Percentiles rank a stretch among this genome's conserved stretches.
phyloP scores from a whole-genome alignment of 495 filamentous ascomycete genomes.

The Annulohypoxylon nitens region DNA sequence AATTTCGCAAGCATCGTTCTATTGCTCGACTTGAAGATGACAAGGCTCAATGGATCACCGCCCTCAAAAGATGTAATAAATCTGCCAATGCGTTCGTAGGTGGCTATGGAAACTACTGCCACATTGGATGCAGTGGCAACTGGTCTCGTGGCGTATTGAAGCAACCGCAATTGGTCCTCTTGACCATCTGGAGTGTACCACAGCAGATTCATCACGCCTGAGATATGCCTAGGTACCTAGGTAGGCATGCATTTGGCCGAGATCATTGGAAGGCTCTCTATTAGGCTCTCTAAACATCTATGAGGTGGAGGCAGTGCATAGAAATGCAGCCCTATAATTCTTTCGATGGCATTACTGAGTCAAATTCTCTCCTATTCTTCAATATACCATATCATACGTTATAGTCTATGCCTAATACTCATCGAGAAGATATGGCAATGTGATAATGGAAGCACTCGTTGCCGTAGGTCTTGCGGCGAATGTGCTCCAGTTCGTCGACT shows the following conservation, averaged over 20 bases:
- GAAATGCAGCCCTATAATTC: not conserved
- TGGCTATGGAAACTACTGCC: slow-evolving; percentile 7
- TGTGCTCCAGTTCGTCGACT: slow-evolving; percentile 51
- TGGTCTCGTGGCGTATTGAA: not conserved
- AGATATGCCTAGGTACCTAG: not conserved
- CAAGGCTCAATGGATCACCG: not conserved
- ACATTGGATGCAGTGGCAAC: not conserved
- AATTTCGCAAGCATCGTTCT: not conserved
- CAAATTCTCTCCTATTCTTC: not conserved
- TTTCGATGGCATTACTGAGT: not conserved
- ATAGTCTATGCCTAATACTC: not conserved
- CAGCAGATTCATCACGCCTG: not conserved
- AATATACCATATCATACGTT: not conserved
- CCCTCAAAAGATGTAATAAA: not conserved
- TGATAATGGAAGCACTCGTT: slow-evolving; percentile 49
- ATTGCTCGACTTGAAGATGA: not conserved
- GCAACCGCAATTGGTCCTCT: not conserved
- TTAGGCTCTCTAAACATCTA: not conserved
- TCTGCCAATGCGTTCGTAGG: not conserved
- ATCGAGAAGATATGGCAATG: not conserved
- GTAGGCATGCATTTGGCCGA: not conserved
- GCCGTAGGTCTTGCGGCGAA: slow-evolving; percentile 49
- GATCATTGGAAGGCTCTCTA: not conserved
- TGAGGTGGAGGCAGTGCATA: slow-evolving; percentile 15
- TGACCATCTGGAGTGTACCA: not conserved